Conservation (phyloP, 169 alveolate species). For the Plasmodium blacklocki region DNA sequence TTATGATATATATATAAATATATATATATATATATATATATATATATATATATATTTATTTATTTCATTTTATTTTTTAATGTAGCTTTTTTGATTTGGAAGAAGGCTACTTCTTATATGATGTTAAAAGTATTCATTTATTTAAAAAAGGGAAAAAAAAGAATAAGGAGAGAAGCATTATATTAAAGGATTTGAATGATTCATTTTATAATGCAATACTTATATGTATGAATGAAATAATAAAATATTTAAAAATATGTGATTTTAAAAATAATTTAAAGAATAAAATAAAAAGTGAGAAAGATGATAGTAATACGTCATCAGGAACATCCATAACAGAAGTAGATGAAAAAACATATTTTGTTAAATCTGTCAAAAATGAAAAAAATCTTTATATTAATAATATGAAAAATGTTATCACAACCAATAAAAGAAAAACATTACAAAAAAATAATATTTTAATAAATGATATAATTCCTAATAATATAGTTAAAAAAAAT, state of each 20-base stretch:
- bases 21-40: neutral
- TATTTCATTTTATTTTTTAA: neutral
- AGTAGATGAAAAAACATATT: slow-evolving; percentile 33
- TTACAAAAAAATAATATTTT: neutral
- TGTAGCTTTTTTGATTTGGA: slow-evolving; percentile 53
- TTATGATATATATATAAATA: neutral
- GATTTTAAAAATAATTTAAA: slow-evolving; percentile 1
- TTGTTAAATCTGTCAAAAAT: slow-evolving; percentile 59
- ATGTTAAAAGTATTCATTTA: slow-evolving; percentile 50
- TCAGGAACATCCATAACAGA: neutral
- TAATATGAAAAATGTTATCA: slow-evolving; percentile 52
- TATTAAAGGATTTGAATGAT: slow-evolving; percentile 51
- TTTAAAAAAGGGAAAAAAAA: slow-evolving; percentile 19
- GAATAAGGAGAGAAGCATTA: slow-evolving; percentile 14
- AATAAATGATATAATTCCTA: neutral
- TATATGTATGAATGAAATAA: slow-evolving; percentile 68
- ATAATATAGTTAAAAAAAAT: neutral
- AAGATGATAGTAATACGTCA: neutral
- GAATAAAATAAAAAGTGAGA: slow-evolving; percentile 16
- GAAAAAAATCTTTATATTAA: slow-evolving; percentile 41
- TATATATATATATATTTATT: slow-evolving; percentile 3
- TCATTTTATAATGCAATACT: slow-evolving; percentile 63
- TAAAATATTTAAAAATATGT: slow-evolving; percentile 22
- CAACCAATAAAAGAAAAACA: slow-evolving; percentile 32
- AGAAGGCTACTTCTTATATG: slow-evolving; percentile 41